Conservation (phyloP, 2,329 filamentous ascomycete species). For the Cordyceps militaris region DNA sequence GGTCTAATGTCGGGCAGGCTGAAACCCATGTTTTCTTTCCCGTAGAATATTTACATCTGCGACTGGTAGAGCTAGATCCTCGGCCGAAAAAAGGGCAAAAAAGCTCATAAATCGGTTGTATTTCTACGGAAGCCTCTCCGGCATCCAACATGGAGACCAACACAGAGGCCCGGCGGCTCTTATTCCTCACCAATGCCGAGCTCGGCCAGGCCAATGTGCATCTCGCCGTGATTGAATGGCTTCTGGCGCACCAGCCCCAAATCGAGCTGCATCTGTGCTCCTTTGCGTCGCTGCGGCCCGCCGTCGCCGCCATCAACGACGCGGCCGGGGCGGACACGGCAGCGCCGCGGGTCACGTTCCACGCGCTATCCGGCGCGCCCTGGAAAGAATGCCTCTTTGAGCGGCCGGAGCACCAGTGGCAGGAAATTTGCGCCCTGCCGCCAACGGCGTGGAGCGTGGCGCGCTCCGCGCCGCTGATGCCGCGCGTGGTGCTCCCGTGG, state of each 20-base stretch:
- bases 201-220: slow-evolving; percentile 21
- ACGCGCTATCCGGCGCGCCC: slow-evolving; percentile 3
- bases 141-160: background rate
- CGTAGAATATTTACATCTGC: too few relatives aligned
- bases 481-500: slow-evolving; percentile 9
- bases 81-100: too few relatives aligned
- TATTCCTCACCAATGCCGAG: slow-evolving; percentile 20
- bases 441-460: slow-evolving; percentile 5
- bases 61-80: too few relatives aligned
- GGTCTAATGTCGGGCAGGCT: too few relatives aligned
- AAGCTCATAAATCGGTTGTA: too few relatives aligned
- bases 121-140: too few relatives aligned
- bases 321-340: background rate
- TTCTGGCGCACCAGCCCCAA: slow-evolving; percentile 9
- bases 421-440: background rate
- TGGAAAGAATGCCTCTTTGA: slow-evolving; percentile 10
- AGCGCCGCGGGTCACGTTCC: background rate
- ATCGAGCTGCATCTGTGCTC: slow-evolving; percentile 16
- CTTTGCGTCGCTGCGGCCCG: background rate
- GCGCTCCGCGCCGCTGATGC: background rate
- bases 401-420: slow-evolving; percentile 1
- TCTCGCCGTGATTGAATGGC: slow-evolving; percentile 17
- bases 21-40: too few relatives aligned
- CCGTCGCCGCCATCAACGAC: background rate
- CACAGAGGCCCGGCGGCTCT: slow-evolving; percentile 6